Percentiles rank a stretch among this genome's conserved stretches.
Evolutionary conservation across 768 basidiomycete genomes (phyloP).

Genomic region (Trametes elegans): DNA sequence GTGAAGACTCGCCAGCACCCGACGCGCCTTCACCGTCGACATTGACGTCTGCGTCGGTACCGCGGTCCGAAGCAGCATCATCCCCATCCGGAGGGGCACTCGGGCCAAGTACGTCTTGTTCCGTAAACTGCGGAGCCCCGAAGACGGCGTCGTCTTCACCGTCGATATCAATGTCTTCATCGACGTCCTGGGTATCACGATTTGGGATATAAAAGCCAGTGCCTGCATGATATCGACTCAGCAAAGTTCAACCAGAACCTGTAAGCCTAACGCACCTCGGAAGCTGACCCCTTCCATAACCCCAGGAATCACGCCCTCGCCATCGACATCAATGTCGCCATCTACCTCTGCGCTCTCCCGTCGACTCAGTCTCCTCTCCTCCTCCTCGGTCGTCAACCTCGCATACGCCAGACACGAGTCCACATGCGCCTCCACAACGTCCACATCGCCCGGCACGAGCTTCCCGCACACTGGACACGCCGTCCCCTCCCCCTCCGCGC

Average conservation of each 20-base stretch:
- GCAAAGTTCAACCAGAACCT: not conserved
- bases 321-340: constrained; percentile 44
- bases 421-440: constrained; percentile 78
- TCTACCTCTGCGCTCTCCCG: constrained; percentile 33
- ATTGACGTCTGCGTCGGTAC: constrained; percentile 36
- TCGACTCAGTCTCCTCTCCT: constrained; percentile 30
- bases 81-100: not conserved
- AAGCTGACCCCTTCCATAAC: constrained; percentile 36
- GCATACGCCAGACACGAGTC: constrained; percentile 71
- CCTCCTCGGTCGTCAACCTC: constrained; percentile 42
- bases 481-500: constrained; percentile 38
- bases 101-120: constrained; percentile 58
- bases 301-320: constrained; percentile 24
- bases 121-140: constrained; percentile 74
- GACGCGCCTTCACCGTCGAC: constrained; percentile 37
- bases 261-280: constrained; percentile 27
- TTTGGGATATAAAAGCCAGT: constrained; percentile 71
- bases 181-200: constrained; percentile 57
- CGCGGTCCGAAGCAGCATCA: constrained; percentile 8
- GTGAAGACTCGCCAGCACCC: constrained; percentile 27
- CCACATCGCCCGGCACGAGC: constrained; percentile 60
- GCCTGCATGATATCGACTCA: constrained; percentile 37
- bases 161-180: constrained; percentile 79
- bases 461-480: constrained; percentile 71
- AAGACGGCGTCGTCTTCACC: constrained; percentile 69